Base-by-base conservation (phyloP, 208 protist genomes). In the Trypanosoma grayi region DNA sequence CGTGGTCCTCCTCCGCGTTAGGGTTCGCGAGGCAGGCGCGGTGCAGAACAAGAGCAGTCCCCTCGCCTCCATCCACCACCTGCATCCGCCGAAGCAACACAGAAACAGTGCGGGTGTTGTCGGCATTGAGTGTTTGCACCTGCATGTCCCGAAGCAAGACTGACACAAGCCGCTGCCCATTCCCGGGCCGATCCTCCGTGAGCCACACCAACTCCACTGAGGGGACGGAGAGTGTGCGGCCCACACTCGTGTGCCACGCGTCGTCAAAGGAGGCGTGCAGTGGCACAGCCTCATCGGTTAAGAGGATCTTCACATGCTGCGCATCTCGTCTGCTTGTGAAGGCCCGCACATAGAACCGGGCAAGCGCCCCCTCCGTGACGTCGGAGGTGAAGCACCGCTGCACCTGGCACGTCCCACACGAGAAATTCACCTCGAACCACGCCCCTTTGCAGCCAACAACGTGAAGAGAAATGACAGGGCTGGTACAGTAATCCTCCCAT, bases 351-450 rank as follows among this genome's bases (percentile, higher is more conserved):
- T 73, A 61, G 57, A 92, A 92, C 13, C 75, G 67, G 44, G 53
- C 37, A 31, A 64, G 53, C 36, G 20, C 47, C 27, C 27, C 40
- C 33, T 14, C 45, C 20, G 47, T 53, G 24, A 44, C 48, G 24
- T 69, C 60, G 20, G 66, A 36, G 13, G 62, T 66, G 27, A 66
- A 58, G n/a, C 65, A 64, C 25, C 79, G 79, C 20, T 66, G 73
- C 27, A 90, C 83, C 44, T 74, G 65, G 45, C 75, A 90, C 55
- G 75, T 73, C 9, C 86, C 86, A 13, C 74, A 64, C 25, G 71
- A 77, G 57, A 90, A 87, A 67, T 93, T 83, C 30, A 93, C 81
- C 61, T 88, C 78, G 68, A 86, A 93, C 83, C 83, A 93, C 9
- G 55, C 61, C 1, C 70, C 83, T 48, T 88, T 86, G 70, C 63